These are phyloP conservation scores for Phytophthora cryptogea DNA, from an alignment of 352 stramenopile genomes.

Conservation along the genomic window DNA sequence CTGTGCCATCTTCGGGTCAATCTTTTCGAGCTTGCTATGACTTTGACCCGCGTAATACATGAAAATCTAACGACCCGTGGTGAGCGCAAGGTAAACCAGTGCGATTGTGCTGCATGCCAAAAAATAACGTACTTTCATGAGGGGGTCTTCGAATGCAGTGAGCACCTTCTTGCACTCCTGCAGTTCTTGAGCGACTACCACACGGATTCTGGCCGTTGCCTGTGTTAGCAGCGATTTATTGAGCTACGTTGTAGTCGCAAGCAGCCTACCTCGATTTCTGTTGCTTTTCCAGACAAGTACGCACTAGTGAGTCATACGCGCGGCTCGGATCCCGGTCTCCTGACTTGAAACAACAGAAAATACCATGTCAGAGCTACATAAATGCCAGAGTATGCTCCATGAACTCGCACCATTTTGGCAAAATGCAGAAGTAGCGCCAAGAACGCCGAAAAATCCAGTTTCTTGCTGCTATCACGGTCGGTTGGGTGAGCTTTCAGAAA, in stretches of 20 bases:
- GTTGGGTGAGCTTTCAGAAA: constrained; percentile 66
- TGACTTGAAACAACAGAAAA: constrained; percentile 37
- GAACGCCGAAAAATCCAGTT: constrained; percentile 75
- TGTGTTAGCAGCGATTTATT: not conserved
- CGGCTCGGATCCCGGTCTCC: constrained; percentile 53
- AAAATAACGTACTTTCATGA: constrained; percentile 42
- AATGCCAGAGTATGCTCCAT: not conserved
- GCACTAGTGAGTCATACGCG: constrained; percentile 66
- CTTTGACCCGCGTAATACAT: constrained; percentile 54
- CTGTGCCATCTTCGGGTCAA: constrained; percentile 56
- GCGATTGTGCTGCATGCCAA: constrained; percentile 1
- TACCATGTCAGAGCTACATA: not conserved
- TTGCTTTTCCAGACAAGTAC: constrained; percentile 72
- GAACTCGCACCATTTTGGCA: constrained; percentile 56
- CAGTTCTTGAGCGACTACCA: constrained; percentile 52
- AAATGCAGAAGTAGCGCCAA: constrained; percentile 70
- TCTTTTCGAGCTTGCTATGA: constrained; percentile 67
- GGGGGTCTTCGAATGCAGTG: constrained; percentile 60
- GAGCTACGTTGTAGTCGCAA: not conserved
- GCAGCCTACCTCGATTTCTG: constrained; percentile 46
- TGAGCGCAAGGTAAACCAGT: not conserved
- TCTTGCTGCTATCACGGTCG: constrained; percentile 63
- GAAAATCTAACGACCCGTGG: constrained; percentile 47
- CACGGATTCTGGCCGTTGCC: constrained; percentile 37
- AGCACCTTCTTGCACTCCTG: constrained; percentile 73